Conservation (phyloP, 2,329 filamentous ascomycete genomes). For the Aspergillus pseudotamarii region DNA sequence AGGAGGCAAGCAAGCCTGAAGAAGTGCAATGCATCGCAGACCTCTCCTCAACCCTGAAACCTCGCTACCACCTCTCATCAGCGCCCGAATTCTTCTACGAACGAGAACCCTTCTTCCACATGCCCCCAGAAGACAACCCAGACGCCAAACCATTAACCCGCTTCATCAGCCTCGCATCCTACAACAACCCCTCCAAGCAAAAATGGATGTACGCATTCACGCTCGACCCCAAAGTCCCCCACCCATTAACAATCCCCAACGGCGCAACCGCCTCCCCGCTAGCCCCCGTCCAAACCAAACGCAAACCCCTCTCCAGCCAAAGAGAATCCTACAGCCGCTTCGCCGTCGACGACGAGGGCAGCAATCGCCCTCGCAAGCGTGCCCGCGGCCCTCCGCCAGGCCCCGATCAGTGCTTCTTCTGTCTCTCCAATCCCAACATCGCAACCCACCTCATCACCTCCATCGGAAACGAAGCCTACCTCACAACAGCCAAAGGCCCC, state of each 20-base stretch:
- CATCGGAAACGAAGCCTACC: slow-evolving; percentile 82
- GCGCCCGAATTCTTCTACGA: slow-evolving; percentile 78
- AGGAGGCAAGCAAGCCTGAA: slow-evolving; percentile 54
- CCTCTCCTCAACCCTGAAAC: slow-evolving; percentile 76
- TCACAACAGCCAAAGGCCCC: slow-evolving; percentile 91
- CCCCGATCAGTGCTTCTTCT: slow-evolving; percentile 90
- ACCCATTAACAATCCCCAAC: slow-evolving; percentile 62
- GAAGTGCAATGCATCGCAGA: slow-evolving; percentile 73
- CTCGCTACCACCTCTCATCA: slow-evolving; percentile 85
- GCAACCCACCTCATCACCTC: slow-evolving; percentile 87
- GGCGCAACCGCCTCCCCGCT: slow-evolving; percentile 76
- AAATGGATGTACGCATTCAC: slow-evolving; percentile 66
- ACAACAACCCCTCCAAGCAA: slow-evolving; percentile 73
- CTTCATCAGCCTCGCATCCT: slow-evolving; percentile 86
- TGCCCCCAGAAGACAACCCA: slow-evolving; percentile 54
- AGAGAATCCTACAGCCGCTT: slow-evolving; percentile 42
- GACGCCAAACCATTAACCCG: slow-evolving; percentile 70
- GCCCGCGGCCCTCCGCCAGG: slow-evolving; percentile 57
- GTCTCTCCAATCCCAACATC: slow-evolving; percentile 81
- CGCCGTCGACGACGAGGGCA: slow-evolving; percentile 41
- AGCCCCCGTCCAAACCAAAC: slow-evolving; percentile 59
- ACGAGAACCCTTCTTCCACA: slow-evolving; percentile 86
- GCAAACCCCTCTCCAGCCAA: slow-evolving; percentile 47
- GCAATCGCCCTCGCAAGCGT: slow-evolving; percentile 44
- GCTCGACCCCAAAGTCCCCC: slow-evolving; percentile 66